Conservation (phyloP, 1,284 basidiomycete genomes). For the Trametes hirsuta region DNA sequence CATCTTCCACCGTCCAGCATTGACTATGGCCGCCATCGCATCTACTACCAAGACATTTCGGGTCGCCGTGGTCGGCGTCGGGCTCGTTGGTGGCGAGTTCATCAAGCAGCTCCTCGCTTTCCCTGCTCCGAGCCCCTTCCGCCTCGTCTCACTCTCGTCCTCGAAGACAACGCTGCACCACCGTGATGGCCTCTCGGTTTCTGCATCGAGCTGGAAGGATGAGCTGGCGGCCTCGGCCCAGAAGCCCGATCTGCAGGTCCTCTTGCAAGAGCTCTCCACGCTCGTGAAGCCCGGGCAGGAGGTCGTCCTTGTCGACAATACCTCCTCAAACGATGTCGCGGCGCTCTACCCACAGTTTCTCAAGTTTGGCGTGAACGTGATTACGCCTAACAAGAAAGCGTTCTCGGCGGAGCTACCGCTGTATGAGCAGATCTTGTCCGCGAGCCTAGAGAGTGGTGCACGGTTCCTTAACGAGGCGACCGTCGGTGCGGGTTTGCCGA, state of each 20-base stretch:
- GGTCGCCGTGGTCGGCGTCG: conserved; percentile 84
- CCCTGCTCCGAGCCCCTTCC: conserved; percentile 66
- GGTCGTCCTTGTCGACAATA: conserved; percentile 92
- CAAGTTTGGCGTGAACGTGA: conserved; percentile 79
- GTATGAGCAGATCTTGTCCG: conserved; percentile 71
- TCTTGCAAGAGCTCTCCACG: conserved; percentile 48
- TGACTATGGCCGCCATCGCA: conserved; percentile 19
- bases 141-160: conserved; percentile 78
- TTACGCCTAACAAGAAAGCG: conserved; percentile 99
- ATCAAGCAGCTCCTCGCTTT: conserved; percentile 76
- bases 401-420: conserved; percentile 79
- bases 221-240: conserved; percentile 46
- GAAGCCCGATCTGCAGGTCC: conserved; percentile 48
- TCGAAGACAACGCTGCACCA: conserved; percentile 70
- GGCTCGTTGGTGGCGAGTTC: conserved; percentile 87
- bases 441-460: conserved; percentile 58
- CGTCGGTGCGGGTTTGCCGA: conserved; percentile 94
- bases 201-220: conserved; percentile 47
- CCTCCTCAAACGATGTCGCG: conserved; percentile 86
- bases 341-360: conserved; percentile 85
- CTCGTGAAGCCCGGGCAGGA: conserved; percentile 52
- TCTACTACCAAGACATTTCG: conserved; percentile 38
- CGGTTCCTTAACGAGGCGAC: conserved; percentile 91
- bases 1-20: not conserved
- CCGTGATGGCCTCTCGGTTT: conserved; percentile 49